Conservation (phyloP, 352 stramenopile species). For the Globisporangium spinosum region DNA sequence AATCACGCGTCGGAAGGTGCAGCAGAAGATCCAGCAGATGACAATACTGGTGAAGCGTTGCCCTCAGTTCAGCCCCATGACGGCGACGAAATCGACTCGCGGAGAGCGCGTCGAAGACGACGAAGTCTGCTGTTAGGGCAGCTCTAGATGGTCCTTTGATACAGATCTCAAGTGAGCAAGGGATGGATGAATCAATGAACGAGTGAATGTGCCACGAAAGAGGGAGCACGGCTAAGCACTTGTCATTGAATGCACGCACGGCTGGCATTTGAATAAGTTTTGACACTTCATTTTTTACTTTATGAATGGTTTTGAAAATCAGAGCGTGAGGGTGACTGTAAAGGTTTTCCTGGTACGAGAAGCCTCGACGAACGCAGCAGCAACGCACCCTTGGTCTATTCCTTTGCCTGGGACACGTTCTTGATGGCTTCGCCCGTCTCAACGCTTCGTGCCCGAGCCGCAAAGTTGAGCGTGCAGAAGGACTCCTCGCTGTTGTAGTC, state of each 20-base stretch:
- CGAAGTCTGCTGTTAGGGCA: constrained; percentile 14
- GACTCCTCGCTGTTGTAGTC: constrained; percentile 92
- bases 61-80: constrained; percentile 6
- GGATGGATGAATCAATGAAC: neutral
- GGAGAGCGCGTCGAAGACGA: constrained; percentile 30
- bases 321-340: neutral
- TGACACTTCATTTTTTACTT: constrained; percentile 4
- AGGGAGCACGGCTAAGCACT: neutral
- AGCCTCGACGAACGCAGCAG: neutral
- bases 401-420: constrained; percentile 53
- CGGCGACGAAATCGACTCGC: constrained; percentile 30
- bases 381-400: constrained; percentile 12
- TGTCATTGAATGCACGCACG: neutral
- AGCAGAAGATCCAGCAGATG: constrained; percentile 1
- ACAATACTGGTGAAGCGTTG: neutral
- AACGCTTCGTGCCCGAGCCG: constrained; percentile 75
- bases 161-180: neutral
- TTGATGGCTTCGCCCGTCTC: constrained; percentile 90
- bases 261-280: neutral
- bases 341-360: neutral
- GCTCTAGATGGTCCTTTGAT: neutral
- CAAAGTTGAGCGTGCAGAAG: constrained; percentile 93
- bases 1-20: neutral
- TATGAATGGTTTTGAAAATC: constrained; percentile 9
- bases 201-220: neutral